These are phyloP conservation scores for Fusarium austroafricanum DNA, from an alignment of 2,329 filamentous ascomycete species.

Conservation along the genomic window DNA sequence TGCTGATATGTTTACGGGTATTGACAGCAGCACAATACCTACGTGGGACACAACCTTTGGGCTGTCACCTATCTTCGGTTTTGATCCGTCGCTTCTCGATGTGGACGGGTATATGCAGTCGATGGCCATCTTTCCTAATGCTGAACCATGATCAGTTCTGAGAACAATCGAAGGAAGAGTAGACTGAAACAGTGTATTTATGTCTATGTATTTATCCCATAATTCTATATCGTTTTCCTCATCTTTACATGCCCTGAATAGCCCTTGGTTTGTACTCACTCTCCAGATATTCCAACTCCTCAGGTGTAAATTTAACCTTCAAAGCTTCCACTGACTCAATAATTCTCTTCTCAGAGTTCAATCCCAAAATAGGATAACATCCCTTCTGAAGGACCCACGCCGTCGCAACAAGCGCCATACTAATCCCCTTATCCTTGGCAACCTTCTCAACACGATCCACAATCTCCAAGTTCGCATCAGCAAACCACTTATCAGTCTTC, in stretches of 20 bases:
- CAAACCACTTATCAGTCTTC: conserved; percentile 43
- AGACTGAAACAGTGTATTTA: neutral
- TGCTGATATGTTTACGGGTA: conserved; percentile 17
- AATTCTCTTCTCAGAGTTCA: conserved; percentile 69
- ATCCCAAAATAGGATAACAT: conserved; percentile 70
- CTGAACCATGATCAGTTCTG: neutral
- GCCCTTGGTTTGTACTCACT: conserved; percentile 69
- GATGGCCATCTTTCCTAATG: conserved; percentile 30
- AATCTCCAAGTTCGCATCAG: conserved; percentile 47
- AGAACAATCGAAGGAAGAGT: neutral
- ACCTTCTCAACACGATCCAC: conserved; percentile 61
- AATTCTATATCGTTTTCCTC: neutral
- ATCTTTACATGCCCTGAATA: conserved; percentile 50
- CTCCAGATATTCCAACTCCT: conserved; percentile 72
- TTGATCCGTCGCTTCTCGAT: conserved; percentile 41
- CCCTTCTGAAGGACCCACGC: conserved; percentile 71
- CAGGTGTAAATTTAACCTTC: conserved; percentile 62
- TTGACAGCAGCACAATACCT: conserved; percentile 27
- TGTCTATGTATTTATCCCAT: neutral
- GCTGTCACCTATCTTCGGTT: conserved; percentile 46
- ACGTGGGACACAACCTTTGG: conserved; percentile 47
- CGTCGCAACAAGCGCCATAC: conserved; percentile 73
- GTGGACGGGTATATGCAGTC: conserved; percentile 33
- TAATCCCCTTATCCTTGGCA: conserved; percentile 66
- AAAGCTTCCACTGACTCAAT: conserved; percentile 66